Evolutionary conservation across 2,329 filamentous ascomycete species (phyloP).

Genomic region (Nannizziopsis barbatae): DNA sequence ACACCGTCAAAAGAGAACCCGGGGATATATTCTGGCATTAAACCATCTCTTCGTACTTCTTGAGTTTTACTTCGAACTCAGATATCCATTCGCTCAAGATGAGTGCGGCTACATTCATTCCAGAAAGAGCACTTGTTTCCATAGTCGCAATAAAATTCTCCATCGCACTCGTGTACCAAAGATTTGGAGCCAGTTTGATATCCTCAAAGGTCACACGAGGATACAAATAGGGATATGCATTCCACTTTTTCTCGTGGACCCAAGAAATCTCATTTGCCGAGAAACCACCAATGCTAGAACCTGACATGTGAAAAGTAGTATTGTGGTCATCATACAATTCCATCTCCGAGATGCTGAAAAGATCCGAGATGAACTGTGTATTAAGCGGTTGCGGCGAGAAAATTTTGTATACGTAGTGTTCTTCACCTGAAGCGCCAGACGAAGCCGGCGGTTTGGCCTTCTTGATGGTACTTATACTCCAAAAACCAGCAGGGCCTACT

Average conservation of each 20-base stretch:
- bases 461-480: constrained; percentile 66
- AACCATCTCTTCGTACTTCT: constrained; percentile 11
- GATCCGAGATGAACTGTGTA: constrained; percentile 36
- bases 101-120: constrained; percentile 49
- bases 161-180: constrained; percentile 56
- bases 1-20: neutral
- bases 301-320: constrained; percentile 11
- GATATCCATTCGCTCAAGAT: constrained; percentile 37
- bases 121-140: constrained; percentile 91
- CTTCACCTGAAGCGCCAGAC: constrained; percentile 14
- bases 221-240: constrained; percentile 75
- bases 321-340: constrained; percentile 17
- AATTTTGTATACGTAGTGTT: constrained; percentile 55
- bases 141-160: constrained; percentile 95
- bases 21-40: neutral
- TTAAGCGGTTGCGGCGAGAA: constrained; percentile 47
- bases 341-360: constrained; percentile 38
- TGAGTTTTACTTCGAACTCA: constrained; percentile 15
- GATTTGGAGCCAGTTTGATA: constrained; percentile 45
- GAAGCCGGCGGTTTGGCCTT: constrained; percentile 48
- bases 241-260: constrained; percentile 66
- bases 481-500: constrained; percentile 67
- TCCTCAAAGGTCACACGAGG: constrained; percentile 83
- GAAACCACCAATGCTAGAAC: constrained; percentile 23
- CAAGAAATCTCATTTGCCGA: constrained; percentile 51